Conservation (phyloP, 2,329 filamentous ascomycete species). For the Penicillium sp. region DNA sequence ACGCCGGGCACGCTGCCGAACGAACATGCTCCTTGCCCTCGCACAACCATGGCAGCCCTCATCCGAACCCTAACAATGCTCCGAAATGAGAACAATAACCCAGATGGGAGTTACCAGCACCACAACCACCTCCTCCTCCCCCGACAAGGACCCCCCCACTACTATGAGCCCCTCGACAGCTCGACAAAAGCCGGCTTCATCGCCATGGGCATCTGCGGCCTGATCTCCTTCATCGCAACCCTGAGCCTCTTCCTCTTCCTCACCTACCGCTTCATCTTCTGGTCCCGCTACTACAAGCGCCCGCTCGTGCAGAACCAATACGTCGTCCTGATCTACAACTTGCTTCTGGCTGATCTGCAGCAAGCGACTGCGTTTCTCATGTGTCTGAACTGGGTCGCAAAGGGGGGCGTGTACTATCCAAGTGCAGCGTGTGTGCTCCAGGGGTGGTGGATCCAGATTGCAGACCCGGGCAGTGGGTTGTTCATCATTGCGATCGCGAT, state of each 20-base stretch:
- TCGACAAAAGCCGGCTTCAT: slow-evolving; percentile 50
- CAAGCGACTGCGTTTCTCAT: slow-evolving; percentile 53
- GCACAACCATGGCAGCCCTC: neutral
- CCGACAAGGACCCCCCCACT: neutral
- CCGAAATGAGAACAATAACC: neutral
- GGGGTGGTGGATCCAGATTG: slow-evolving; percentile 57
- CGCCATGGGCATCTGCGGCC: slow-evolving; percentile 51
- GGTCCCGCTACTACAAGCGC: slow-evolving; percentile 53
- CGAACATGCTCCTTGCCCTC: too few species aligned
- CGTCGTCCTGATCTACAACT: slow-evolving; percentile 57
- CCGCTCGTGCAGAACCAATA: slow-evolving; percentile 59
- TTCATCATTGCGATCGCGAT: slow-evolving; percentile 59
- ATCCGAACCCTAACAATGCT: neutral
- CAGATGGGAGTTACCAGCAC: too few species aligned
- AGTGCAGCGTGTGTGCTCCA: slow-evolving; percentile 55
- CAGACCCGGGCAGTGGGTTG: slow-evolving; percentile 56
- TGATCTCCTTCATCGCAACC: slow-evolving; percentile 43
- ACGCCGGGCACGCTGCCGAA: too few species aligned
- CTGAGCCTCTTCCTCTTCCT: slow-evolving; percentile 49
- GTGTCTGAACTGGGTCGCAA: slow-evolving; percentile 51
- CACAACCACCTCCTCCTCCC: neutral
- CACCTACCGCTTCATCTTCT: slow-evolving; percentile 55
- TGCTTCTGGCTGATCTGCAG: slow-evolving; percentile 56
- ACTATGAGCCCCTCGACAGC: slow-evolving; percentile 22
- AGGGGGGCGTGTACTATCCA: slow-evolving; percentile 48